phyloP scores from a whole-genome alignment of 2,329 filamentous ascomycete species.

The Tolypocladium album region DNA sequence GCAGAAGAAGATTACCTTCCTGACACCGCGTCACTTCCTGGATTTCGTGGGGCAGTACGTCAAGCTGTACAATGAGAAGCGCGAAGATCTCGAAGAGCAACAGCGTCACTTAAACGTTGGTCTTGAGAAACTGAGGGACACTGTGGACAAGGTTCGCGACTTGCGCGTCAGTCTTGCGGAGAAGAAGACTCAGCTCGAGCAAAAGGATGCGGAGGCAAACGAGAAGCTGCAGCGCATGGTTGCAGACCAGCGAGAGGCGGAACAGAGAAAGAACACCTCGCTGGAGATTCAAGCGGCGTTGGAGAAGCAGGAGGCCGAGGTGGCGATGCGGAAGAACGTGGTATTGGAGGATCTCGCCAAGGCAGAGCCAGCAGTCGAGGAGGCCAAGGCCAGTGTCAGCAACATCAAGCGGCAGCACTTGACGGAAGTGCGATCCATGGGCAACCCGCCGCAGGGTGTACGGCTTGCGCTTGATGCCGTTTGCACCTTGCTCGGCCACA shows the following conservation, averaged over 20 bases:
- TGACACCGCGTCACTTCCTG: slow-evolving; percentile 93
- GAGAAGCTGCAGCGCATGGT: slow-evolving; percentile 97
- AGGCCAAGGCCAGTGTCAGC: slow-evolving; percentile 91
- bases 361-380: slow-evolving; percentile 85
- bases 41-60: slow-evolving; percentile 98
- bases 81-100: slow-evolving; percentile 96
- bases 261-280: slow-evolving; percentile 79
- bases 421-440: slow-evolving; percentile 96
- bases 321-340: slow-evolving; percentile 71
- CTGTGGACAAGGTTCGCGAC: slow-evolving; percentile 93
- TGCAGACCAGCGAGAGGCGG: slow-evolving; percentile 87
- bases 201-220: slow-evolving; percentile 90
- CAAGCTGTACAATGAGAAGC: slow-evolving; percentile 94
- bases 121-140: slow-evolving; percentile 93
- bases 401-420: slow-evolving; percentile 97
- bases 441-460: slow-evolving; percentile 81
- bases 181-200: slow-evolving; percentile 88
- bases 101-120: slow-evolving; percentile 97
- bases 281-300: slow-evolving; percentile 80
- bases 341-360: slow-evolving; percentile 80
- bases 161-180: slow-evolving; percentile 81
- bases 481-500: slow-evolving; percentile 86
- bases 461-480: slow-evolving; percentile 92
- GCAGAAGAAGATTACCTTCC: slow-evolving; percentile 83
- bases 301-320: slow-evolving; percentile 81